Conservation (phyloP, 345 rosid genomes). For the Luvunga scandens region DNA sequence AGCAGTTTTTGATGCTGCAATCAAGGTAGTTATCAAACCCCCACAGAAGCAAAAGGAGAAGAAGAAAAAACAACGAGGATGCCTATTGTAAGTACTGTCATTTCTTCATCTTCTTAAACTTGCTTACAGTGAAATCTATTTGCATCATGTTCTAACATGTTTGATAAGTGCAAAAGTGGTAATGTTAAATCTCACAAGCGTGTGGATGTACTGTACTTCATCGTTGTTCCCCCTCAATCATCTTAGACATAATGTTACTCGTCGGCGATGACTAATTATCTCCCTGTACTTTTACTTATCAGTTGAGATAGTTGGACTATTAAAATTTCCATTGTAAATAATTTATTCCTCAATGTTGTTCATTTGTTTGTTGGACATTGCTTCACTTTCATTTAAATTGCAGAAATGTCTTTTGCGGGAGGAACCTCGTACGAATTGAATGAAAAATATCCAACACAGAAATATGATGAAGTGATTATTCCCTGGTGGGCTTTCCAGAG, state of each 20-base stretch:
- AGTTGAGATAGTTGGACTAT: neutral
- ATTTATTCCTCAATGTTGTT: too few species aligned
- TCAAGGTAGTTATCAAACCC: conserved; percentile 89
- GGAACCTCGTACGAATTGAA: conserved; percentile 29
- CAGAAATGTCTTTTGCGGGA: conserved; percentile 44
- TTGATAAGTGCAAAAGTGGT: neutral
- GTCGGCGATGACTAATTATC: neutral
- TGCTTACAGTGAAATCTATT: neutral
- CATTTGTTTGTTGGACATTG: neutral
- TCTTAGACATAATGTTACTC: neutral
- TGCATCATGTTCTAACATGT: neutral
- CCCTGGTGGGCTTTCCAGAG: neutral
- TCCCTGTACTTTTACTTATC: neutral
- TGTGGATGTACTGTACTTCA: neutral
- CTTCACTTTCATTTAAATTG: conserved; percentile 3
- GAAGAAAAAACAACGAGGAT: conserved; percentile 66
- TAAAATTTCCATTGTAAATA: neutral
- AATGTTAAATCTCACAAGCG: neutral
- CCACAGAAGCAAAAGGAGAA: conserved; percentile 72
- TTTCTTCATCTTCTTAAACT: conserved; percentile 7
- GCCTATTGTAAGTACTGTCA: conserved; percentile 60
- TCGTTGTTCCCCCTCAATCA: neutral
- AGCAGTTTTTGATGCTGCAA: conserved; percentile 93
- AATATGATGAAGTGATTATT: neutral
- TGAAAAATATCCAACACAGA: conserved; percentile 9